Evolutionary conservation across 1,139 yeast species (phyloP).

Genomic region (Candida glucosophila): DNA sequence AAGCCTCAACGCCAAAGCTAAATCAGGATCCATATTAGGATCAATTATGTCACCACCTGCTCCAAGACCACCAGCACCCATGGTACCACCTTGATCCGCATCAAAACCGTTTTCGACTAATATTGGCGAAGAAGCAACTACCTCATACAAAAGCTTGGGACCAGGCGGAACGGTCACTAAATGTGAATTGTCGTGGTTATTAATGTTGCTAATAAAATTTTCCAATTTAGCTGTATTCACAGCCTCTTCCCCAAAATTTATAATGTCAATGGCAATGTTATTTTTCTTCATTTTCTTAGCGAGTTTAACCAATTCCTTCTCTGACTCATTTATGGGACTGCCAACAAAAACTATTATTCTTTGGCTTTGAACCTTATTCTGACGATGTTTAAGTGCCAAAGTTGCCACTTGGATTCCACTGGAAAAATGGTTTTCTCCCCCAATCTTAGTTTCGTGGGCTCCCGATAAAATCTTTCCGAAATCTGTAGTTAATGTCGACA

Average conservation of each 20-base stretch:
- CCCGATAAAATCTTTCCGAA: conserved; percentile 87
- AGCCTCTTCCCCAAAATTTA: conserved; percentile 87
- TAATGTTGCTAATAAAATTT: conserved; percentile 67
- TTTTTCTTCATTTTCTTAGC: conserved; percentile 94
- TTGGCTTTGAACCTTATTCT: conserved; percentile 86
- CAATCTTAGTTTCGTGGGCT: conserved; percentile 70
- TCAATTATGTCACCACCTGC: conserved; percentile 59
- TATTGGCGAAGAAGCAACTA: conserved; percentile 61
- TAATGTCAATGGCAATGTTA: conserved; percentile 79
- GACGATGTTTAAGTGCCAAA: conserved; percentile 91
- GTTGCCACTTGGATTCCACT: conserved; percentile 97
- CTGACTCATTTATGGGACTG: conserved; percentile 67
- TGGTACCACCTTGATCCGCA: conserved; percentile 34
- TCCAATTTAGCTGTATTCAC: conserved; percentile 73
- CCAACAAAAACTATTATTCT: conserved; percentile 88
- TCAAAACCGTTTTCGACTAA: conserved; percentile 49
- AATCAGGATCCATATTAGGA: conserved; percentile 93
- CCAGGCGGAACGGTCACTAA: conserved; percentile 87
- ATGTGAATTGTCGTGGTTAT: conserved; percentile 73
- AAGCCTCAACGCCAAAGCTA: conserved; percentile 86
- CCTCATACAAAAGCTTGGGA: conserved; percentile 70
- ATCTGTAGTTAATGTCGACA: conserved; percentile 81
- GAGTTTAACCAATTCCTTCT: conserved; percentile 68
- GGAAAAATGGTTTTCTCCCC: conserved; percentile 60
- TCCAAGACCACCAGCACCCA: conserved; percentile 36